phyloP scores from a whole-genome alignment of 2,329 filamentous ascomycete species.

The Fusarium drepaniforme region DNA sequence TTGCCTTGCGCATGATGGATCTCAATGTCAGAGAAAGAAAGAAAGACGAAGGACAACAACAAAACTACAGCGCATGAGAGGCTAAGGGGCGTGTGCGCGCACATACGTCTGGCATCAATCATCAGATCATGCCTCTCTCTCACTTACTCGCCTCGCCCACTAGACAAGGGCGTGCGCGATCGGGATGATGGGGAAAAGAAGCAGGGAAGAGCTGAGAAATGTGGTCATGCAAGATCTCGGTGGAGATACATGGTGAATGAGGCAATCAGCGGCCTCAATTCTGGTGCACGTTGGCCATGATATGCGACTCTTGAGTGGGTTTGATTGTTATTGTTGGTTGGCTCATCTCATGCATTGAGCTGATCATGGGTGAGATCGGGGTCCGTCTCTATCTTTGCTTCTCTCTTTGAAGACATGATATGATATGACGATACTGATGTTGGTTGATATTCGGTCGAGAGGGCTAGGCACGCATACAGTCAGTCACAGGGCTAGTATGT shows the following conservation, averaged over 20 bases:
- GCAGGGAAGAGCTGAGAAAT: constrained; percentile 5
- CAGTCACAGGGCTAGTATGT: neutral
- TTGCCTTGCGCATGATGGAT: neutral
- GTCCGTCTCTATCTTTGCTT: neutral
- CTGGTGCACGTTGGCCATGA: neutral
- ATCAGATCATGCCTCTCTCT: constrained; percentile 17
- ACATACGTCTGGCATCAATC: neutral
- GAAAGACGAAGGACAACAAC: neutral
- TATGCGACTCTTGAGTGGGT: neutral
- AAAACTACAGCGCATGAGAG: neutral
- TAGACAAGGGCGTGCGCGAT: constrained; percentile 9
- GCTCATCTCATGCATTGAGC: neutral
- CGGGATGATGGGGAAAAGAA: neutral
- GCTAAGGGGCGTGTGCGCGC: neutral
- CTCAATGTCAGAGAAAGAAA: neutral
- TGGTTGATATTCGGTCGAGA: neutral
- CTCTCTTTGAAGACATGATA: neutral
- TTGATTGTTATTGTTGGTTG: neutral
- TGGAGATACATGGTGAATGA: neutral
- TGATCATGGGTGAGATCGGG: neutral
- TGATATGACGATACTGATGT: neutral
- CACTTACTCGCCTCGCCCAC: neutral
- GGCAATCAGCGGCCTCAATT: neutral
- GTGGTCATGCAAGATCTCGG: neutral
- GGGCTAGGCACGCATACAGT: neutral